Percentiles rank a stretch among this genome's conserved stretches.
Evolutionary conservation across 192 early-diverging fungal genomes (phyloP).

Genomic region (Entomortierella beljakovae): DNA sequence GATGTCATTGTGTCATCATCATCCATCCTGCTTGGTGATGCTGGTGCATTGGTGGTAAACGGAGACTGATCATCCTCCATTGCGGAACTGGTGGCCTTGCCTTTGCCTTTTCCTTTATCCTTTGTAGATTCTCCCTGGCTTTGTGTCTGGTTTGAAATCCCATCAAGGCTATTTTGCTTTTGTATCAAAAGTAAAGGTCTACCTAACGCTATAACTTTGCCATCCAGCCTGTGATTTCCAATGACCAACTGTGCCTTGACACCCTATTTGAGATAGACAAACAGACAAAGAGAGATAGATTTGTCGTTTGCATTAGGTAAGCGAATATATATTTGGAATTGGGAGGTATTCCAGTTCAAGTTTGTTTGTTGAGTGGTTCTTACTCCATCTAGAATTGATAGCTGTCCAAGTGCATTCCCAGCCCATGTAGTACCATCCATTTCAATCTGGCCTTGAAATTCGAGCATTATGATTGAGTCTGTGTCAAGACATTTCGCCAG

Average conservation of each 20-base stretch:
- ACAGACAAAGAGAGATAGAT: not conserved
- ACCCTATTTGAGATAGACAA: conserved; percentile 5
- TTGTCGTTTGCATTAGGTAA: too few species aligned
- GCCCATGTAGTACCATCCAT: conserved; percentile 48
- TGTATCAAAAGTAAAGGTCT: conserved; percentile 44
- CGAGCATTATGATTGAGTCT: conserved; percentile 31
- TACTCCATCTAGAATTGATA: conserved; percentile 49
- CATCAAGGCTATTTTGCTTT: conserved; percentile 18
- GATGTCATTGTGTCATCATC: conserved; percentile 47
- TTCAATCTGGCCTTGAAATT: conserved; percentile 44
- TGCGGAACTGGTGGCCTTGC: not conserved
- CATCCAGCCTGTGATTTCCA: conserved; percentile 46
- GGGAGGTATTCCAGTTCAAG: not conserved
- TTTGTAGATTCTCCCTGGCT: not conserved
- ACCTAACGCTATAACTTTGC: conserved; percentile 34
- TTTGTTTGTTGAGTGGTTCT: not conserved
- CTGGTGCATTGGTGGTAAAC: not conserved
- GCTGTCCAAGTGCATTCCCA: conserved; percentile 39
- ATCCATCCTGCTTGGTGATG: conserved; percentile 9
- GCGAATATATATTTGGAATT: not conserved
- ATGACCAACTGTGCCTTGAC: conserved; percentile 44
- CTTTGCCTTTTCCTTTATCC: conserved; percentile 7
- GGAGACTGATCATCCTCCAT: not conserved
- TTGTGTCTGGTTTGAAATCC: not conserved
- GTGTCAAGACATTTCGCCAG: conserved; percentile 38